Conservation (phyloP, 106 monocot genomes). For the Phalaenopsis equestris region DNA sequence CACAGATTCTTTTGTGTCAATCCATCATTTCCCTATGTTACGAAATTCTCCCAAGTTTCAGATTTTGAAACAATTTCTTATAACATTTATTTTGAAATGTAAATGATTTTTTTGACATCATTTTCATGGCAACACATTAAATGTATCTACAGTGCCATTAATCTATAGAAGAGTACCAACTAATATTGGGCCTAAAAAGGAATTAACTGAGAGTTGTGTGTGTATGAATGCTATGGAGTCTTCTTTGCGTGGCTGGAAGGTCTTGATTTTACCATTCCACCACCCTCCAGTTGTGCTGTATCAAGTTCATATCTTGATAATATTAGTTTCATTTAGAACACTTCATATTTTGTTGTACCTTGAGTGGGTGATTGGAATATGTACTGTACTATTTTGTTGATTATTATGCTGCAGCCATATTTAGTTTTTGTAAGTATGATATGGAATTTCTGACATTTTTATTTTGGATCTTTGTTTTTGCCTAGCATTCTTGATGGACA, state of each 20-base stretch:
- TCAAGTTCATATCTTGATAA: conserved; percentile 2
- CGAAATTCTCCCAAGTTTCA: too few relatives aligned
- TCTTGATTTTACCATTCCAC: not conserved
- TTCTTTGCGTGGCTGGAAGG: not conserved
- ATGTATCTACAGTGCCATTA: too few relatives aligned
- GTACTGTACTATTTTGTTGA: not conserved
- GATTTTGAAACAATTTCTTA: too few relatives aligned
- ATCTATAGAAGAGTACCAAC: too few relatives aligned
- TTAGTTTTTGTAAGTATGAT: not conserved
- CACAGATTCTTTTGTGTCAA: too few relatives aligned
- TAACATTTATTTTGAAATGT: too few relatives aligned
- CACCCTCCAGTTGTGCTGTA: not conserved
- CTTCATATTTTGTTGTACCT: not conserved
- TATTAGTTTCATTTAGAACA: not conserved
- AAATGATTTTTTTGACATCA: too few relatives aligned
- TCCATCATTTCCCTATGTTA: too few relatives aligned
- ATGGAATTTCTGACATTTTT: not conserved
- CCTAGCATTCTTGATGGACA: conserved; percentile 79
- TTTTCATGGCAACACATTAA: too few relatives aligned
- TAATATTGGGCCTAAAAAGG: too few relatives aligned
- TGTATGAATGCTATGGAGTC: too few relatives aligned
- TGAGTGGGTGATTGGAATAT: not conserved
- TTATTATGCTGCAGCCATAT: not conserved
- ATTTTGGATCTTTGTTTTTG: not conserved
- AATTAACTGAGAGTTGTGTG: too few relatives aligned